phyloP scores from a whole-genome alignment of 2,329 filamentous ascomycete species.

The Aspergillaceae sp. region DNA sequence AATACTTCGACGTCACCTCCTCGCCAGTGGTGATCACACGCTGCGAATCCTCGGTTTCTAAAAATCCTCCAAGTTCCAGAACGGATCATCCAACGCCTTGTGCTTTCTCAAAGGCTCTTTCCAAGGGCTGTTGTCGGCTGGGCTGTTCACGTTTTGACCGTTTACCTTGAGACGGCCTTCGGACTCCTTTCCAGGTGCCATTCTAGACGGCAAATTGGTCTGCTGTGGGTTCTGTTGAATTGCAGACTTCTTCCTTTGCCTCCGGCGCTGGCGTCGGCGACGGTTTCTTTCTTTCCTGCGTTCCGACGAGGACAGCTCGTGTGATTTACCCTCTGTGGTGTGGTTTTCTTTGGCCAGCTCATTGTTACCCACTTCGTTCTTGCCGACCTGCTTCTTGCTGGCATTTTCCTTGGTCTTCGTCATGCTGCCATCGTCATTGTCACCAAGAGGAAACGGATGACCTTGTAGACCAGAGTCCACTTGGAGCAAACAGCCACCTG shows the following conservation, averaged over 20 bases:
- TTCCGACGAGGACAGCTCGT: no score
- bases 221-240: background rate
- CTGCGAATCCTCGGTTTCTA: constrained; percentile 31
- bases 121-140: background rate
- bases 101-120: background rate
- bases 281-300: background rate
- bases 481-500: background rate
- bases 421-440: background rate
- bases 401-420: background rate
- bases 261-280: background rate
- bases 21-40: constrained; percentile 24
- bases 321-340: no score
- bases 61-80: constrained; percentile 26
- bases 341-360: background rate
- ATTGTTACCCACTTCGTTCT: background rate
- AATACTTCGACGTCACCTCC: constrained; percentile 34
- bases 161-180: background rate
- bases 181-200: background rate
- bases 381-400: background rate
- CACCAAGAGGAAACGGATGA: background rate
- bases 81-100: constrained; percentile 2
- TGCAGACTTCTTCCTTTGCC: background rate
- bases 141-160: background rate
- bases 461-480: background rate
- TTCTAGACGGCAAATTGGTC: background rate